Base-by-base conservation (phyloP, 164 flowering plant genomes). In the Echeveria elegans region DNA sequence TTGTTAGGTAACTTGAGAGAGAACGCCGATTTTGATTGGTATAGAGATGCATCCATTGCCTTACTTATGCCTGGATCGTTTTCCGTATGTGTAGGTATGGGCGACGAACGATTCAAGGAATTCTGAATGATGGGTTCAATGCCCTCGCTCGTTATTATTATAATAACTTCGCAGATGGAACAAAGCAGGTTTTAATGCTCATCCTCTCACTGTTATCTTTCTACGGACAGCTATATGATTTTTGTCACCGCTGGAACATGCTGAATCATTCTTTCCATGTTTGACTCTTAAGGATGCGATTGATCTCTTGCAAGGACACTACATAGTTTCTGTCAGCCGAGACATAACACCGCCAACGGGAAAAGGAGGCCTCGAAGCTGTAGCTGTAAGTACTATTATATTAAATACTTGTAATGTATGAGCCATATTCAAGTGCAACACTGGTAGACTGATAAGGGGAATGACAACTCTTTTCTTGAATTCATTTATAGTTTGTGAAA, bases 231-330 rank as follows among this genome's bases (percentile, higher is more conserved):
- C 31, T 10, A 26, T 11, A 34, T 16, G 6, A 63, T 63, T 10
- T 63, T 34, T 16, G 6, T 12, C 14, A 9, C 41, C 66, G 15
- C 18, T 36, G 15, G n/a, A 63, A 36, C 15, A 34, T 21, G 43
- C 24, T 10, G 26, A 40, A n/a, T 11, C 18, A 36, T 67, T 68
- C 8, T 64, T 66, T 50, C 28, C 71, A 41, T 26, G 48, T 14
- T 15, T 15, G 47, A 7, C 16, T 68, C 6, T 74, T 72, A 66
- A 89, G 98, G 96, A 92, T 79, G 95, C 97, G n/a, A 94, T 88
- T 77, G 99, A 94, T 83, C 85, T 94, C 38, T 71, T 94, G 61
- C 97, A 94, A 76, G 99, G 99, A 71, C 92, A 88, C 69, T 94
- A 80, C 73, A 91, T 89, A 71, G 82, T 83, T 32, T 81, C 92